Evolutionary conservation across 2,329 filamentous ascomycete genomes (phyloP).

Genomic region (Dendryphion nanum): DNA sequence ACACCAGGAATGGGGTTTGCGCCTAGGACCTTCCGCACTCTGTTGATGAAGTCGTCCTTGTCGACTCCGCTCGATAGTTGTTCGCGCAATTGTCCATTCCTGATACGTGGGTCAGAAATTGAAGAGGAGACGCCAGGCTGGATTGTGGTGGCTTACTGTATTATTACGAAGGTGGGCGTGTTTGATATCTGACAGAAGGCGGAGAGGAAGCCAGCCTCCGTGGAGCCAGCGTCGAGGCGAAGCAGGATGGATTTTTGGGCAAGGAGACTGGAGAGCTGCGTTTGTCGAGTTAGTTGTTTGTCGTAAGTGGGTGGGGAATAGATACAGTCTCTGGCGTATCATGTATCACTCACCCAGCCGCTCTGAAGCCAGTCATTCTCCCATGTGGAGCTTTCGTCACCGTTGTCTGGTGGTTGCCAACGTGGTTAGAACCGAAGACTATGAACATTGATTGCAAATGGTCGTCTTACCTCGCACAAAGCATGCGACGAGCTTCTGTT

Average conservation of each 20-base stretch:
- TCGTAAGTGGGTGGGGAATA: no score
- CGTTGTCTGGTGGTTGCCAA: conserved; percentile 56
- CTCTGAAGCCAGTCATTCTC: conserved; percentile 64
- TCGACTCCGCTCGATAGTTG: conserved; percentile 66
- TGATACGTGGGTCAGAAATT: no score
- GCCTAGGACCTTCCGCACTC: conserved; percentile 46
- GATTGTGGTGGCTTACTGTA: conserved; percentile 54
- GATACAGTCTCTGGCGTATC: neutral
- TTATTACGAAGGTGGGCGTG: conserved; percentile 76
- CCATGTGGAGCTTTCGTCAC: conserved; percentile 68
- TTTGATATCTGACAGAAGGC: conserved; percentile 79
- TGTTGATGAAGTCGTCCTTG: conserved; percentile 65
- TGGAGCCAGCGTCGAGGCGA: conserved; percentile 67
- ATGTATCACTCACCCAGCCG: conserved; percentile 27
- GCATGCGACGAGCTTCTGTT: conserved; percentile 77
- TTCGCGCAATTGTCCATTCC: conserved; percentile 73
- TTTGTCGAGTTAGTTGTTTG: conserved; percentile 1
- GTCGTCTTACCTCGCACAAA: conserved; percentile 75
- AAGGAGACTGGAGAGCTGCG: conserved; percentile 50
- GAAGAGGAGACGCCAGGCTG: neutral
- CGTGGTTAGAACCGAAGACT: no score
- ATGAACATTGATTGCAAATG: no score
- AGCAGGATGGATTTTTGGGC: conserved; percentile 66
- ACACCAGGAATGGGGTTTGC: conserved; percentile 27
- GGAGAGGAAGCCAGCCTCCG: conserved; percentile 77